Base-by-base conservation (phyloP, 768 basidiomycete genomes). In the Russula ochroleuca region DNA sequence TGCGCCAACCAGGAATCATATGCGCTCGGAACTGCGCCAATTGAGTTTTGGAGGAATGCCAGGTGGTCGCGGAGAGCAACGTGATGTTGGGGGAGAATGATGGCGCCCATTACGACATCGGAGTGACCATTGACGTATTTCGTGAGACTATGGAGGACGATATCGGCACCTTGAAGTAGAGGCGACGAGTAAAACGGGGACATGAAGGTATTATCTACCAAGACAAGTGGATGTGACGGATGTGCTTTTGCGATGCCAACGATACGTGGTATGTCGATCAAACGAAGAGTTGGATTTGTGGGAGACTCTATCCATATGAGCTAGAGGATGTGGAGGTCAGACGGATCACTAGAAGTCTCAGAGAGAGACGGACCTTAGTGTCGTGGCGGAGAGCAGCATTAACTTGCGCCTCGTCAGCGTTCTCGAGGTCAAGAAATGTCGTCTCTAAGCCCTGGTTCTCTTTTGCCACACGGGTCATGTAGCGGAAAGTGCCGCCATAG, bases 121-220 rank as follows among this genome's bases (percentile, higher is more conserved):
- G 90, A 90, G 76, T 97, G 95, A 0, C 96, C 96, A 72, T 93
- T 92, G 71, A 96, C 79, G 77, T 96, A 97, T 75, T 98, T 97
- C 0, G 88, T 92, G 47, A 94, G 78, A 25, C 80, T 83, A 78
- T 97, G 93, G 5, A 93, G 65, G 68, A 93, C 90, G 68, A 97
- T 78, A 72, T 96, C 93, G 15, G 93, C 96, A 15, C 88, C 85
- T 31, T 83, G 86, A 61, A 88, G 81, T 38, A 98, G 85, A 0
- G 95, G 95, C 0, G 92, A 92, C 43, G 85, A 83, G 78, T 88
- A 98, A 78, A 86, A 98, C 0, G 96, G 92, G 0, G 93, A 95
- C 45, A 94, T 80, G 82, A 96, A 97, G 25, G 94, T 97, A 77
- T 91, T 94, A 79, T 98, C 95, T 50, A 98, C 89, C 52, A 95